Evolutionary conservation across 768 basidiomycete species (phyloP), one percentile per base, ranked within the genome.

Genomic region (Russula brevipes): DNA sequence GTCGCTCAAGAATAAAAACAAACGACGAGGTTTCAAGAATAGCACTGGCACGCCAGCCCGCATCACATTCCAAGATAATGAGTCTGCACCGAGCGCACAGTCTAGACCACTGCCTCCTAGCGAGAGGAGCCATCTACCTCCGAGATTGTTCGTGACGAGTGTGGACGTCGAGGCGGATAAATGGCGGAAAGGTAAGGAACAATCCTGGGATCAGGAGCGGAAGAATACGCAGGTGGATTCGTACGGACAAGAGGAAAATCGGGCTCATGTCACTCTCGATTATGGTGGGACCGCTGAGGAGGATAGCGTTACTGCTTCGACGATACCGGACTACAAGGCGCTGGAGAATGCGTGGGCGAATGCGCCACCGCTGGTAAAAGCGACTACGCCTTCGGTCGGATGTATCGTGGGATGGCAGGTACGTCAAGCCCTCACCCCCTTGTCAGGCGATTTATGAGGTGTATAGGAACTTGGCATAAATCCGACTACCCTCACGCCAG

Each of bases 1-100:
- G 46, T 82, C 82, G 0, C 73, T 89, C 24, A 78, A 82, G 49
- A 90, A 88, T 71, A 89, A 88, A 73, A 90, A 89, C 73, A 91
- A 90, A 72, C 82, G 81, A 50, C 86, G 82, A 61, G 84, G 83
- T 19, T 89, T 86, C 73, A 84, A 80, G 68, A 76, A 81, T 54
- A 74, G 81, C 7, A 77, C 85, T 72, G 66, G 73, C 53, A 74
- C 72, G 66, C 79, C 72, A 39, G 70, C 74, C 44, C 88, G 83
- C 72, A 86, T 88, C 60, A 74, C 83, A 17, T 88, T 88, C 64
- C 70, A 70, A 1, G 68, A 72, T 12, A 60, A 64, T 42, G 69
- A 57, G n/a, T n/a, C 54, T 30, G 57, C 65, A 8, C 57, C 63
- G 10, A 66, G 42, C 44, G 60, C 55, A 2, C 65, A 61, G 5